Percentiles rank a stretch among this genome's conserved stretches.
Evolutionary conservation across 2,329 filamentous ascomycete genomes (phyloP).

Genomic region (Sphaceloma murrayae): DNA sequence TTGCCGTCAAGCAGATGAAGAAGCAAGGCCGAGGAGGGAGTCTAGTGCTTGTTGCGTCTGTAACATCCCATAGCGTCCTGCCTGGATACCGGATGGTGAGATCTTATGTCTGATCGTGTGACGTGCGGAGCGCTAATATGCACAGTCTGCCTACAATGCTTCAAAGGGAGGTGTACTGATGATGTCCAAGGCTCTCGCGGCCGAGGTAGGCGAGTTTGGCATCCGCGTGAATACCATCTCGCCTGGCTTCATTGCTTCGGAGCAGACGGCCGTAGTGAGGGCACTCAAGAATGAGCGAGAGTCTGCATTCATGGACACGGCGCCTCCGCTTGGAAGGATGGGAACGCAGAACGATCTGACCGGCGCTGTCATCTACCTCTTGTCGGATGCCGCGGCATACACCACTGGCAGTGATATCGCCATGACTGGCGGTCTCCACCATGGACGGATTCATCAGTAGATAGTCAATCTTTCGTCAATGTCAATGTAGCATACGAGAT

Average conservation of each 20-base stretch:
- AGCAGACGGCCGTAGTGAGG: conserved; percentile 22
- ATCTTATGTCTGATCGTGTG: conserved; percentile 41
- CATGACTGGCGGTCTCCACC: conserved; percentile 24
- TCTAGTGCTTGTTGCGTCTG: conserved; percentile 46
- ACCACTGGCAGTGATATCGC: conserved; percentile 33
- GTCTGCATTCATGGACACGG: conserved; percentile 20
- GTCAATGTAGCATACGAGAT: too few relatives aligned
- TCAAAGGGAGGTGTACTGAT: conserved; percentile 66
- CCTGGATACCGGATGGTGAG: conserved; percentile 29
- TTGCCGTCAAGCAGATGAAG: conserved; percentile 43
- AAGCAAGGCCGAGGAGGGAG: conserved; percentile 30
- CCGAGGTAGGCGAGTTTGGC: conserved; percentile 60
- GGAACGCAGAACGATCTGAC: conserved; percentile 23
- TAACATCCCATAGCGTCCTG: conserved; percentile 36
- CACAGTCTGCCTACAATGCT: conserved; percentile 63
- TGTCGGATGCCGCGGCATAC: conserved; percentile 35
- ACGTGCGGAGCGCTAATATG: too few relatives aligned
- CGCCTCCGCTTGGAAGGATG: conserved; percentile 22
- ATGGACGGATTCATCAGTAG: conserved; percentile 18
- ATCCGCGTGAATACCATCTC: conserved; percentile 23
- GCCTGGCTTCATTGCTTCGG: conserved; percentile 21
- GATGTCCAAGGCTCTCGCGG: conserved; percentile 56
- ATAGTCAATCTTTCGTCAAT: too few relatives aligned
- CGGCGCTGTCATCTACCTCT: conserved; percentile 33
- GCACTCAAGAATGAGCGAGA: conserved; percentile 7